A percentile compares a stretch with the other conserved stretches of the same genome.
These are phyloP conservation scores for Hura crepitans DNA, from an alignment of 441 rosid genomes.

Conservation along the genomic window DNA sequence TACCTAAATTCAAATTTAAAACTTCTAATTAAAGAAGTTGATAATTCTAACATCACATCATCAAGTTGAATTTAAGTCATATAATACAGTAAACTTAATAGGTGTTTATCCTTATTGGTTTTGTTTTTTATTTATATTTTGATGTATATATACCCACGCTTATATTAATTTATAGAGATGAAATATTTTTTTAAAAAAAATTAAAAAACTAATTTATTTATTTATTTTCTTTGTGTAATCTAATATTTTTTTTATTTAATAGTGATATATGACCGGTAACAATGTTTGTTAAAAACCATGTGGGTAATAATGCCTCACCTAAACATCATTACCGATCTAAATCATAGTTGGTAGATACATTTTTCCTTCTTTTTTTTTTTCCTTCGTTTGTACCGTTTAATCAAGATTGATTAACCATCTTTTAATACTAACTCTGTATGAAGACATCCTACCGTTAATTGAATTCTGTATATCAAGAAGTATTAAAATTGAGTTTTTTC, in stretches of 20 bases:
- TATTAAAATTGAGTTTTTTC: neutral
- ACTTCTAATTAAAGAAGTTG: too few relatives aligned
- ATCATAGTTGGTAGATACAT: slow-evolving; percentile 2
- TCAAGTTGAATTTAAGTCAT: too few relatives aligned
- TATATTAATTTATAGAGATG: neutral
- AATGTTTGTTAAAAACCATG: neutral
- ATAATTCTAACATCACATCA: too few relatives aligned
- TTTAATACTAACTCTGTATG: neutral
- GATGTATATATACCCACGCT: neutral
- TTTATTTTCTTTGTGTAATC: neutral
- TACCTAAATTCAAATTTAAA: too few relatives aligned
- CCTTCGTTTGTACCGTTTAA: neutral
- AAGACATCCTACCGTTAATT: neutral
- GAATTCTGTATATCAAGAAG: neutral
- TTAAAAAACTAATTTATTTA: neutral
- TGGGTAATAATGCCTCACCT: slow-evolving; percentile 3
- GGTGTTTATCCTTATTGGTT: too few relatives aligned
- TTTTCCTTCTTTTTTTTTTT: neutral
- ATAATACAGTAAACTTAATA: too few relatives aligned
- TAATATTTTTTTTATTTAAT: neutral
- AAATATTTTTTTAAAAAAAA: neutral
- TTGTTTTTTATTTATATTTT: too few relatives aligned
- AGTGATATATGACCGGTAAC: neutral
- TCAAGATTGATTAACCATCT: neutral
- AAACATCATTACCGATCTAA: neutral